Percentiles rank a stretch among this genome's conserved stretches.
phyloP scores from a whole-genome alignment of 1,284 basidiomycete species.

The Apiotrichum siamense region DNA sequence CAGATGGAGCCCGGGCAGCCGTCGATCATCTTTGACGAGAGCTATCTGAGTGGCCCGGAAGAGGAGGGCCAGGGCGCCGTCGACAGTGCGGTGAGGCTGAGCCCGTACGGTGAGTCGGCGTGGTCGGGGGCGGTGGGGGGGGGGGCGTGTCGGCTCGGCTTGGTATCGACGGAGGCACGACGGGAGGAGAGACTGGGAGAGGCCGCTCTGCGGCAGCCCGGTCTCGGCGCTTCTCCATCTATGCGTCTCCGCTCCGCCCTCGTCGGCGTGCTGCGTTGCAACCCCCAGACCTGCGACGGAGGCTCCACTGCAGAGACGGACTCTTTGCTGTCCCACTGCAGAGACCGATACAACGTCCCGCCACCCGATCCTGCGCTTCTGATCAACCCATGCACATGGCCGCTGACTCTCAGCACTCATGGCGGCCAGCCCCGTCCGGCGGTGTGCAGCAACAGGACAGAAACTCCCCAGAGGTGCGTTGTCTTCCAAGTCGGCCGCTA shows the following conservation, averaged over 20 bases:
- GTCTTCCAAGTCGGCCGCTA: neutral
- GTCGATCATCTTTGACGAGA: constrained; percentile 4
- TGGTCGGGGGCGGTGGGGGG: neutral
- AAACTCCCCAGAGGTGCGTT: constrained; percentile 9
- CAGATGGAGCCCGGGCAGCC: neutral
- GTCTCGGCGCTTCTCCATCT: too few relatives aligned
- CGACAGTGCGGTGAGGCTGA: neutral
- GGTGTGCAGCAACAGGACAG: constrained; percentile 7
- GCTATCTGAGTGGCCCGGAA: neutral
- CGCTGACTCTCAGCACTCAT: constrained; percentile 13
- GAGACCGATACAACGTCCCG: too few relatives aligned
- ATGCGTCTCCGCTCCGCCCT: too few relatives aligned
- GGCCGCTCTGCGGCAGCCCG: too few relatives aligned
- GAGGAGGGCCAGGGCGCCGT: too few relatives aligned
- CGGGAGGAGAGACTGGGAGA: neutral
- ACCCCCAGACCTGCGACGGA: too few relatives aligned
- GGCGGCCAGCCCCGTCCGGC: constrained; percentile 4
- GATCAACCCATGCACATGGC: neutral
- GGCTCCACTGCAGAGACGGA: too few relatives aligned
- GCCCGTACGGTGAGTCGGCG: neutral
- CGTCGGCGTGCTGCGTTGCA: too few relatives aligned
- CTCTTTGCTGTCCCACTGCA: too few relatives aligned
- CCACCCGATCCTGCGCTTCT: neutral
- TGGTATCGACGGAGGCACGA: neutral
- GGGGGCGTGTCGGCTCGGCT: too few relatives aligned